phyloP scores from a whole-genome alignment of 176 grass and related monocot species.

The Puya raimondii region DNA sequence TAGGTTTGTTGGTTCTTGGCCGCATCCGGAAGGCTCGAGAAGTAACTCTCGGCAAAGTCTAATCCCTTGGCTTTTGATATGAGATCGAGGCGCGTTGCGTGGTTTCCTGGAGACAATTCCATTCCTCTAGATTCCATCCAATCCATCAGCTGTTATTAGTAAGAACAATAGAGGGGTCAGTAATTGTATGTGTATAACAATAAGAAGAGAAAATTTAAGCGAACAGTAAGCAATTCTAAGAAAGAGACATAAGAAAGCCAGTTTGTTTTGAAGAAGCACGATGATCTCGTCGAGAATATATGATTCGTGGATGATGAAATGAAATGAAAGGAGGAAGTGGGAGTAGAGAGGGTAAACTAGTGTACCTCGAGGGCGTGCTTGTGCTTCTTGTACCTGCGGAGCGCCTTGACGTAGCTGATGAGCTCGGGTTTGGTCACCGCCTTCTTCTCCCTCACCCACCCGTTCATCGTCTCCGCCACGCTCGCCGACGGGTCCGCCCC shows the following conservation, averaged over 20 bases:
- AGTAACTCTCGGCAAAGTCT: conserved; percentile 5
- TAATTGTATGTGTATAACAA: neutral
- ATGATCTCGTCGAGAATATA: no score
- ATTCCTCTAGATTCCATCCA: conserved; percentile 16
- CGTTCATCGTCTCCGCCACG: neutral
- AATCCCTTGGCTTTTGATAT: conserved; percentile 14
- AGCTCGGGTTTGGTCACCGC: neutral
- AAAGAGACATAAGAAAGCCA: no score
- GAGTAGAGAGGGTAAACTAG: no score
- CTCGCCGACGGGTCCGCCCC: neutral
- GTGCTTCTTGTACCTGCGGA: conserved; percentile 3
- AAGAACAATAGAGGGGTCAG: neutral
- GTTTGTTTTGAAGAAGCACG: no score
- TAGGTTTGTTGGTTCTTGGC: conserved; percentile 1
- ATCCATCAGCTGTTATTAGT: conserved; percentile 8
- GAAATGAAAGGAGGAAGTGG: no score
- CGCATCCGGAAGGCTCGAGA: conserved; percentile 2
- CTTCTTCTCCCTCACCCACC: neutral
- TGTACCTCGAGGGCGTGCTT: conserved; percentile 1
- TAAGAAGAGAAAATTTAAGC: no score
- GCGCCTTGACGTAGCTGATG: neutral
- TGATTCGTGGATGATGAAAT: no score
- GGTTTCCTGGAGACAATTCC: neutral
- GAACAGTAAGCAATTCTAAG: no score
- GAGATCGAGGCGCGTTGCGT: conserved; percentile 5